Evolutionary conservation across 495 filamentous ascomycete genomes (phyloP), one percentile per base, ranked within the genome.

Genomic region (Trichocladium antarcticum): DNA sequence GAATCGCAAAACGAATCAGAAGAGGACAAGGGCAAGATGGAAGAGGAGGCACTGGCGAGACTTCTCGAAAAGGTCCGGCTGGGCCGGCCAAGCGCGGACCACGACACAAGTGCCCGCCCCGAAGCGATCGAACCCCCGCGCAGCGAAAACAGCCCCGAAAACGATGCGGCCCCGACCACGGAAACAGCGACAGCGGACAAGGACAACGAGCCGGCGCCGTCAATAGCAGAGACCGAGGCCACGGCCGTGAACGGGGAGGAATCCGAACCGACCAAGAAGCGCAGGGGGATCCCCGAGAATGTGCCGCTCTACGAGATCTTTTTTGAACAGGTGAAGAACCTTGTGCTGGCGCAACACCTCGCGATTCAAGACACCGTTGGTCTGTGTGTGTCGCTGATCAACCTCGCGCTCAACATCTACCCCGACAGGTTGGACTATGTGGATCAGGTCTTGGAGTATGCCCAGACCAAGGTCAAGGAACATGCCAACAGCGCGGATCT

Each of bases 251-350:
- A 71, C 24, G 62, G 61, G 10, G 63, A 69, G 15, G 64, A 68
- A 45, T 21, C 56, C 2, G 55, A 72, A 17, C 57, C 66, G 24
- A 42, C 60, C 4, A 76, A 76, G 48, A 82, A 83, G 56, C 78
- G 78, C 21, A 67, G 80, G 53, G 82, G 76, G 16, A 84, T 92
- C 57, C 87, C 90, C 2, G 77, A 83, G 38, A 81, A 89, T 63
- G 78, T 95, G 43, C 90, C 84, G 65, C 77, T 98, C 9, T 98
- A 96, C 67, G 89, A 95, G 67, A 89, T 97, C 37, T 98, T 98
- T 69, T 94, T 95, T 61, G 85, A 93, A 39, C 92, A 98, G 60
- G 93, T 97, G 44, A 82, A 89, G 53, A 88, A 87, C 58, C 74
- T 98, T 37, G 89, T 97, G 53, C 87, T 86, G 65, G 82, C 83